Conservation (phyloP, 1,284 basidiomycete genomes). For the Chalciporus sp. region DNA sequence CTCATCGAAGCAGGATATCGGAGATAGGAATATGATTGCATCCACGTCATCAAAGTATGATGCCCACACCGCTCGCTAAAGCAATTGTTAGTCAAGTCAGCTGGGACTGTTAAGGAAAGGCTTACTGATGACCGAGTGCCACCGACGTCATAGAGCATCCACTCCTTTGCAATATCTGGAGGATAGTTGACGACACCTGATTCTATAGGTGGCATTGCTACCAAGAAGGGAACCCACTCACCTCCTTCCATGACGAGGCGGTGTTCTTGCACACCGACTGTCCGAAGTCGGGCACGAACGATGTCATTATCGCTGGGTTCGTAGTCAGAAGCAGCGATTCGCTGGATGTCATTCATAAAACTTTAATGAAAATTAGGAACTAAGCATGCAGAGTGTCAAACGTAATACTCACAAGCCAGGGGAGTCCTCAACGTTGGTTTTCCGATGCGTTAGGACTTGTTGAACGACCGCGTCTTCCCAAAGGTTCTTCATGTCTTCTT, state of each 20-base stretch:
- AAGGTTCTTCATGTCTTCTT: slow-evolving; percentile 62
- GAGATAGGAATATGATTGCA: slow-evolving; percentile 72
- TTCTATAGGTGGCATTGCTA: background rate
- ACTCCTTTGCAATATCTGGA: slow-evolving; percentile 51
- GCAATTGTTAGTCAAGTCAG: slow-evolving; percentile 1
- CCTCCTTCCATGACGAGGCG: slow-evolving; percentile 67
- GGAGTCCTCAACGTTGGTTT: slow-evolving; percentile 58
- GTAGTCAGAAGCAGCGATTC: slow-evolving; percentile 61
- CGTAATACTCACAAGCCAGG: slow-evolving; percentile 64
- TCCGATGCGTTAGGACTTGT: slow-evolving; percentile 53
- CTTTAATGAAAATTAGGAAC: slow-evolving; percentile 26
- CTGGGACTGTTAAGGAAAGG: slow-evolving; percentile 9
- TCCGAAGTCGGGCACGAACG: slow-evolving; percentile 68
- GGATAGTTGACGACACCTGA: background rate
- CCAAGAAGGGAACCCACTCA: slow-evolving; percentile 32
- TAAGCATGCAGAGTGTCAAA: background rate
- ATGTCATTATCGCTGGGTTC: slow-evolving; percentile 73
- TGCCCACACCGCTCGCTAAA: slow-evolving; percentile 68
- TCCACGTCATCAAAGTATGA: slow-evolving; percentile 74
- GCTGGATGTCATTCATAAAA: slow-evolving; percentile 64
- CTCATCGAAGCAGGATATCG: slow-evolving; percentile 75
- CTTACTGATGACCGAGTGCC: slow-evolving; percentile 68
- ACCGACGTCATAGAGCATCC: slow-evolving; percentile 75
- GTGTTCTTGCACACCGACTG: slow-evolving; percentile 76
- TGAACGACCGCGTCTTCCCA: slow-evolving; percentile 65